These are phyloP conservation scores for Fusarium ramigenum DNA, from an alignment of 2,329 filamentous ascomycete species.

Conservation along the genomic window DNA sequence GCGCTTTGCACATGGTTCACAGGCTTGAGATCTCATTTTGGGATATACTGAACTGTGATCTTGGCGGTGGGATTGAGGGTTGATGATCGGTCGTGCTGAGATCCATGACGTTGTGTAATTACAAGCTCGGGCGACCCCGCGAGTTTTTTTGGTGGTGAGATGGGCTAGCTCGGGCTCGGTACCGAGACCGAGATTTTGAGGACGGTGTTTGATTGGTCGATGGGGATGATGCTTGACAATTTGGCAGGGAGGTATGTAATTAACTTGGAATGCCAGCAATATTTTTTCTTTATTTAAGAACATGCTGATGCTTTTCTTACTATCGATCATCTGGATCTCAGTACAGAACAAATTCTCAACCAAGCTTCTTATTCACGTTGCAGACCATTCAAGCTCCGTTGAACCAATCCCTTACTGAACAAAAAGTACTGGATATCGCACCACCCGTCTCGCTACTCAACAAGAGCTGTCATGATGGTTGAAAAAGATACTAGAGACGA, in stretches of 20 bases:
- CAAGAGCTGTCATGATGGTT: background rate
- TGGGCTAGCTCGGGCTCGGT: constrained; percentile 10
- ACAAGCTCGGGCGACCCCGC: constrained; percentile 15
- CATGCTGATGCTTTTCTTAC: too few relatives aligned
- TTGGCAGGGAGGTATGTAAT: background rate
- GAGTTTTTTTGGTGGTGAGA: background rate
- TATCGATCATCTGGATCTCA: background rate
- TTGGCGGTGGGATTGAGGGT: fast-evolving
- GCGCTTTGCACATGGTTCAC: constrained; percentile 26
- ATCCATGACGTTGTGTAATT: constrained; percentile 21
- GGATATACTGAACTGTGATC: background rate
- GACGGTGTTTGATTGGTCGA: background rate
- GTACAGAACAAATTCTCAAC: fast-evolving
- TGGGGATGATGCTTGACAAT: background rate
- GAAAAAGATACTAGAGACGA: background rate
- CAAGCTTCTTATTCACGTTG: background rate
- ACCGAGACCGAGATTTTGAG: constrained; percentile 10
- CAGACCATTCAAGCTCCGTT: background rate
- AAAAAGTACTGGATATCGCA: background rate
- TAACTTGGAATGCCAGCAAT: background rate
- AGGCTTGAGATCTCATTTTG: constrained; percentile 15
- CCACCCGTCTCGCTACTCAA: background rate
- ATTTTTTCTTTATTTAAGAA: background rate
- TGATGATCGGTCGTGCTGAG: background rate
- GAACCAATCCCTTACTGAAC: fast-evolving